A percentile compares a stretch with the other conserved stretches of the same genome.
Conservation (phyloP, 257 asterid genomes). For the Ilex asprella region DNA sequence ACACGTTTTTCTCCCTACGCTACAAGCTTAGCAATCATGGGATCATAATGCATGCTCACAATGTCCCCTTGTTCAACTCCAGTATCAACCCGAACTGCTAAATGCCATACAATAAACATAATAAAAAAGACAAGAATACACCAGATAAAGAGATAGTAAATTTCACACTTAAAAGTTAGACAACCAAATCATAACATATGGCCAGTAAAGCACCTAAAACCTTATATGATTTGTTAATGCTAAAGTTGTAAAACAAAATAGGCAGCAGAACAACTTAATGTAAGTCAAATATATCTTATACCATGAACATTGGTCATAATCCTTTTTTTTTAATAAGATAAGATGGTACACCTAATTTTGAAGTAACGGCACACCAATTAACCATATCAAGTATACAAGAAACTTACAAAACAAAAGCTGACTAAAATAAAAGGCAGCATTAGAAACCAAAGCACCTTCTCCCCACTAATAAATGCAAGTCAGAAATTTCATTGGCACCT, state of each 20-base stretch:
- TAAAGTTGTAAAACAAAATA: constrained; percentile 60
- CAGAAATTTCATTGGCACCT: too few relatives aligned
- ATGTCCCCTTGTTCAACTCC: constrained; percentile 96
- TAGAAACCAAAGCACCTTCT: too few relatives aligned
- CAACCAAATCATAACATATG: neutral
- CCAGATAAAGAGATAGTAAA: neutral
- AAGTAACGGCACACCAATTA: too few relatives aligned
- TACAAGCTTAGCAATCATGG: constrained; percentile 98
- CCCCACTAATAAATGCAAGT: too few relatives aligned
- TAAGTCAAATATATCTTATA: too few relatives aligned
- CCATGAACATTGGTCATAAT: too few relatives aligned
- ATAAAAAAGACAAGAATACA: constrained; percentile 18
- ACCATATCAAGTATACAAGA: too few relatives aligned
- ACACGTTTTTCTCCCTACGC: constrained; percentile 93
- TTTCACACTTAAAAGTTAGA: neutral
- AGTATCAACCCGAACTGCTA: constrained; percentile 92
- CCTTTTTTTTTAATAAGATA: too few relatives aligned
- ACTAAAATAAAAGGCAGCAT: too few relatives aligned
- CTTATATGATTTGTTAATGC: constrained; percentile 61
- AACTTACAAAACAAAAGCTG: too few relatives aligned
- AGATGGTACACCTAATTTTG: too few relatives aligned
- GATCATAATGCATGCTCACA: constrained; percentile 98
- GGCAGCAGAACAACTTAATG: too few relatives aligned
- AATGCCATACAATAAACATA: constrained; percentile 23
- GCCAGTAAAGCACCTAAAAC: neutral